These are phyloP conservation scores for Suhomyces canberraensis DNA, from an alignment of 805 yeast genomes.

Conservation along the genomic window DNA sequence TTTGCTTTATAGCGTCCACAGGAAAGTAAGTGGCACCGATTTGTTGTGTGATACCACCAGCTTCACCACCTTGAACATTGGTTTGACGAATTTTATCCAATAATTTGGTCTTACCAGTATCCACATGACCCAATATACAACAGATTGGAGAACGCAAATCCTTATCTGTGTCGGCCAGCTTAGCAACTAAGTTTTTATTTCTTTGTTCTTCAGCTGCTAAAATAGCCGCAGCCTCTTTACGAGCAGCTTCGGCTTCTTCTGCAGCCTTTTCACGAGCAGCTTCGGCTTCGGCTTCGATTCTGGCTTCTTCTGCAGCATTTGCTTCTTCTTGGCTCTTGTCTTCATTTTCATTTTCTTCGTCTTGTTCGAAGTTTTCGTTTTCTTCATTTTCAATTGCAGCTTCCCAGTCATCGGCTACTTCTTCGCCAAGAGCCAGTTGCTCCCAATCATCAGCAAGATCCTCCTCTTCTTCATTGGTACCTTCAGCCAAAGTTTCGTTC, in stretches of 20 bases:
- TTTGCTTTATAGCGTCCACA: constrained; percentile 84
- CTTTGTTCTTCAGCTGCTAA: constrained; percentile 8
- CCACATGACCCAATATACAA: constrained; percentile 99
- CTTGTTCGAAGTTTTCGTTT: no score
- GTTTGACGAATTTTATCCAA: constrained; percentile 97
- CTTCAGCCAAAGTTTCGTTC: constrained; percentile 24
- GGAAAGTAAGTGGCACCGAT: constrained; percentile 99
- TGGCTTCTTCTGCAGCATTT: constrained; percentile 29
- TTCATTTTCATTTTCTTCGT: no score
- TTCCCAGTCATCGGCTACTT: constrained; percentile 52
- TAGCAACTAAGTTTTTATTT: constrained; percentile 11
- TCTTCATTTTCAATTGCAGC: constrained; percentile 37
- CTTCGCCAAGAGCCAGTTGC: constrained; percentile 60
- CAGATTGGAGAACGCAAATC: constrained; percentile 97
- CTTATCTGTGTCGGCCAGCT: no score
- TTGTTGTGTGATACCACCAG: constrained; percentile 99
- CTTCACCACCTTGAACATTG: constrained; percentile 99
- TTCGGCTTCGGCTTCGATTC: constrained; percentile 19
- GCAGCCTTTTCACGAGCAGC: constrained; percentile 31
- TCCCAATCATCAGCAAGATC: constrained; percentile 87
- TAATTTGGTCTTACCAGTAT: constrained; percentile 97
- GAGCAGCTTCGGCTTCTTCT: constrained; percentile 23
- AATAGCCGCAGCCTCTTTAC: constrained; percentile 26
- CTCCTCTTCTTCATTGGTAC: constrained; percentile 40
- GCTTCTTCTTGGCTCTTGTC: constrained; percentile 15